phyloP scores from a whole-genome alignment of 352 stramenopile species.

The Pythium sp. region DNA sequence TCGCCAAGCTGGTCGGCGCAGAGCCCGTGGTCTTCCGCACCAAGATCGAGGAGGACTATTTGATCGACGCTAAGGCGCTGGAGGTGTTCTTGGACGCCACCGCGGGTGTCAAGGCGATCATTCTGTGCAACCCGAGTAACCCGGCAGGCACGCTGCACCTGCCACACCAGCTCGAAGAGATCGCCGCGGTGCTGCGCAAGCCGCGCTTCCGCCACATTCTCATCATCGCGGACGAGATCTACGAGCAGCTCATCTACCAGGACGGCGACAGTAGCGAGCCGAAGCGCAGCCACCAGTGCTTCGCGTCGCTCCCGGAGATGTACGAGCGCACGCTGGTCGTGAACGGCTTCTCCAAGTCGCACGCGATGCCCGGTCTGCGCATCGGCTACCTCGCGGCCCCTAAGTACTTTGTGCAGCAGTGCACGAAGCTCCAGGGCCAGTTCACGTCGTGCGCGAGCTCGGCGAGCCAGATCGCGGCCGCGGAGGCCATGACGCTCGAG shows the following conservation, averaged over 20 bases:
- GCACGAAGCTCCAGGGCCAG: slow-evolving; percentile 93
- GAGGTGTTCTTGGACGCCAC: slow-evolving; percentile 64
- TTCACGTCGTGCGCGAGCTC: slow-evolving; percentile 93
- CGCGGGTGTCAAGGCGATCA: slow-evolving; percentile 84
- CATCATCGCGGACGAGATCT: slow-evolving; percentile 95
- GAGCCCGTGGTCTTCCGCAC: slow-evolving; percentile 92
- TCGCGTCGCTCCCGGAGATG: slow-evolving; percentile 79
- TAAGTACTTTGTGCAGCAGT: slow-evolving; percentile 81
- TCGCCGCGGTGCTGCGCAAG: slow-evolving; percentile 55
- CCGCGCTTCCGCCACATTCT: slow-evolving; percentile 73
- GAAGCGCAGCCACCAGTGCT: slow-evolving; percentile 62
- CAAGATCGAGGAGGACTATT: slow-evolving; percentile 86
- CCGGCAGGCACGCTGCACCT: slow-evolving; percentile 87
- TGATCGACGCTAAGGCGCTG: slow-evolving; percentile 86
- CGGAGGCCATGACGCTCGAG: slow-evolving; percentile 87
- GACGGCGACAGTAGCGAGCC: slow-evolving; percentile 29
- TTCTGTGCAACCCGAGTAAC: slow-evolving; percentile 97
- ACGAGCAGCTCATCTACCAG: slow-evolving; percentile 94
- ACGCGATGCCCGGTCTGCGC: slow-evolving; percentile 95
- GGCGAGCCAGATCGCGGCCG: slow-evolving; percentile 89
- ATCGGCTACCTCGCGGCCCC: slow-evolving; percentile 90
- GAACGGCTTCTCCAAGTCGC: slow-evolving; percentile 97
- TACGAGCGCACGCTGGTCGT: slow-evolving; percentile 91
- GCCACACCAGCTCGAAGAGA: slow-evolving; percentile 45
- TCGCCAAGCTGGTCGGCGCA: slow-evolving; percentile 90